Evolutionary conservation across 1,284 basidiomycete genomes (phyloP), one percentile per base, ranked within the genome.

Genomic region (Trametes sp.): DNA sequence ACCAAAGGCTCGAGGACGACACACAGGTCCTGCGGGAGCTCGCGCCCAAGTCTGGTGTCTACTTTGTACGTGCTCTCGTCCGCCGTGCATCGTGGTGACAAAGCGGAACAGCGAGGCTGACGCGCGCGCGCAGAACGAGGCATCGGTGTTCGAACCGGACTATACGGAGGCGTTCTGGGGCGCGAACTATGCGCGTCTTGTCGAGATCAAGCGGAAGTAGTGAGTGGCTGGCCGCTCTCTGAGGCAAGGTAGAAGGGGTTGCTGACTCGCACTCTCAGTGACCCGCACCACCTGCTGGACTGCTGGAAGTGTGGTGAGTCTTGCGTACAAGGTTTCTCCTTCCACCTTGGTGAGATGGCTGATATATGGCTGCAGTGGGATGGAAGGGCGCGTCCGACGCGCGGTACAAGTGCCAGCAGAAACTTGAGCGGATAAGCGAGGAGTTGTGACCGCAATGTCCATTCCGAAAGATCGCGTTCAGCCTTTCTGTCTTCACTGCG

Each of bases 41-140:
- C 48, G 80, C 83, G 0, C 82, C 81, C 0, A 77, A 78, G 59
- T 80, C 78, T 50, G 76, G 76, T 1, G 82, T 83, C 16, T 85
- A 85, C 64, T 68, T 78, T 58, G 82, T 83, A 53, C 68, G 78
- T 75, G n/a, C n/a, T n/a, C n/a, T n/a, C n/a, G n/a, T n/a, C n/a
- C n/a, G n/a, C n/a, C n/a, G n/a, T n/a, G n/a, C n/a, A n/a, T n/a
- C n/a, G n/a, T n/a, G n/a, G n/a, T n/a, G n/a, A n/a, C n/a, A n/a
- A n/a, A n/a, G n/a, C n/a, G n/a, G n/a, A n/a, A n/a, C n/a, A n/a
- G n/a, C n/a, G n/a, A 38, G 8, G 36, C 36, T 38, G 36, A 38
- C 36, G 36, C 36, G 6, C 44, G 24, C 23, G 24, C 13, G 31
- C 42, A 54, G 53, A 54, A 54, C 42, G 53, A 54, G 38, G 53